Conservation (phyloP, 2,329 filamentous ascomycete species). For the Pseudocercospora musae region DNA sequence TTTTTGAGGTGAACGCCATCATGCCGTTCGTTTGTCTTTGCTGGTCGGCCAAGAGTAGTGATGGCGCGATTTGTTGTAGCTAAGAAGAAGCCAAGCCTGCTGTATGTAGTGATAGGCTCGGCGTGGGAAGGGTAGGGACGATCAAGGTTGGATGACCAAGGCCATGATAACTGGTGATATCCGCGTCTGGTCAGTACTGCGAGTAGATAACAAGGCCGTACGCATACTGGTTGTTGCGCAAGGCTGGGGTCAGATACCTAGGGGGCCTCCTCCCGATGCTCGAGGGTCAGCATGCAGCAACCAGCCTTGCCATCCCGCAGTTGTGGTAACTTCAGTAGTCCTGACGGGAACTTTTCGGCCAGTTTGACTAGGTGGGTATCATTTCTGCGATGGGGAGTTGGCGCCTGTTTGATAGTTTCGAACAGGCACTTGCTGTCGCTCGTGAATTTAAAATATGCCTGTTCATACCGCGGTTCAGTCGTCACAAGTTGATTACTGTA, state of each 20-base stretch:
- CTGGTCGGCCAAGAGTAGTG: not conserved
- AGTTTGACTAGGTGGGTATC: not conserved
- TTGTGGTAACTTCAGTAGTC: not conserved
- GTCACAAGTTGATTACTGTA: not conserved
- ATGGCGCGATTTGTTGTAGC: constrained; percentile 1
- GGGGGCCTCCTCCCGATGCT: not conserved
- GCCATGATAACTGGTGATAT: not conserved
- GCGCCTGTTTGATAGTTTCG: not conserved
- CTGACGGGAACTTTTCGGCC: not conserved
- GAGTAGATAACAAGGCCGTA: not conserved
- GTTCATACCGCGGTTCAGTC: not conserved
- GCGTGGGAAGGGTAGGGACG: not conserved
- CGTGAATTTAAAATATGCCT: not conserved
- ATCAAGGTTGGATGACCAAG: not conserved
- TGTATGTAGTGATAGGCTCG: not conserved
- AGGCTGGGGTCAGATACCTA: not conserved
- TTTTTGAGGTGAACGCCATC: not conserved
- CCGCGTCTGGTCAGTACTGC: not conserved
- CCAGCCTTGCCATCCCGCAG: not conserved
- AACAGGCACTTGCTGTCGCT: not conserved
- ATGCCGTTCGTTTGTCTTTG: not conserved
- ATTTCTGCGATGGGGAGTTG: not conserved
- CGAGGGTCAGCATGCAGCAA: not conserved
- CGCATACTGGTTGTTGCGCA: not conserved
- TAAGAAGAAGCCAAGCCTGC: not conserved